These are phyloP conservation scores for Bretschneidera sinensis DNA, from an alignment of 345 rosid species.

Conservation along the genomic window DNA sequence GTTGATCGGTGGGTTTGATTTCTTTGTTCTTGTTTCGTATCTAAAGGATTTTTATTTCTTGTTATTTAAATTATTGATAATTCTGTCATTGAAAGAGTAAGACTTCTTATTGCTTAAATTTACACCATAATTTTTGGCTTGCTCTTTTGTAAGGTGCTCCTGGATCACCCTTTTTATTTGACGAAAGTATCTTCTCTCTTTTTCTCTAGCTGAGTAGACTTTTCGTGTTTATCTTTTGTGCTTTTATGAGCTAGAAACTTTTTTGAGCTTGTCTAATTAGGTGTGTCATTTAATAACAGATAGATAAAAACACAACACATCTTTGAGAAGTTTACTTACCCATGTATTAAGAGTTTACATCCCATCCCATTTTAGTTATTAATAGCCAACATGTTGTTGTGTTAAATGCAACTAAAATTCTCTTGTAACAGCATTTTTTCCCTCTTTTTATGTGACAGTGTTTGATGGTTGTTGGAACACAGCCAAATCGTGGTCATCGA, in stretches of 20 bases:
- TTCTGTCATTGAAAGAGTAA: not conserved
- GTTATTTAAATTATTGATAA: not conserved
- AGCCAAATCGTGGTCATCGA: not conserved
- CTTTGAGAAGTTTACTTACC: too few species aligned
- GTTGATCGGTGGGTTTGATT: not conserved
- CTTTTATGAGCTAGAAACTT: slow-evolving; percentile 4
- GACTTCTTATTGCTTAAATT: not conserved
- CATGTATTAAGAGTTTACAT: not conserved
- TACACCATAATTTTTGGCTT: not conserved
- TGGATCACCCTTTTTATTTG: not conserved
- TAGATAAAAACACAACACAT: too few species aligned
- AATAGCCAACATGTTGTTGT: not conserved
- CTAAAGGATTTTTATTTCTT: not conserved
- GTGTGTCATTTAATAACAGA: too few species aligned
- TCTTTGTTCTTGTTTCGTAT: not conserved
- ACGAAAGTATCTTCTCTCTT: not conserved
- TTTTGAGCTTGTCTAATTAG: too few species aligned
- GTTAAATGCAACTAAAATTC: not conserved
- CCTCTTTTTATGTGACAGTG: not conserved
- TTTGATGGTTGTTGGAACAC: slow-evolving; percentile 20
- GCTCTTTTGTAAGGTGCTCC: not conserved
- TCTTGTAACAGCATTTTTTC: not conserved
- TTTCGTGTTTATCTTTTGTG: not conserved
- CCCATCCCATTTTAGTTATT: not conserved
- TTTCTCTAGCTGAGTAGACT: not conserved